Conservation (phyloP, 2,329 filamentous ascomycete genomes). For the Colletotrichum neosansevieriae region DNA sequence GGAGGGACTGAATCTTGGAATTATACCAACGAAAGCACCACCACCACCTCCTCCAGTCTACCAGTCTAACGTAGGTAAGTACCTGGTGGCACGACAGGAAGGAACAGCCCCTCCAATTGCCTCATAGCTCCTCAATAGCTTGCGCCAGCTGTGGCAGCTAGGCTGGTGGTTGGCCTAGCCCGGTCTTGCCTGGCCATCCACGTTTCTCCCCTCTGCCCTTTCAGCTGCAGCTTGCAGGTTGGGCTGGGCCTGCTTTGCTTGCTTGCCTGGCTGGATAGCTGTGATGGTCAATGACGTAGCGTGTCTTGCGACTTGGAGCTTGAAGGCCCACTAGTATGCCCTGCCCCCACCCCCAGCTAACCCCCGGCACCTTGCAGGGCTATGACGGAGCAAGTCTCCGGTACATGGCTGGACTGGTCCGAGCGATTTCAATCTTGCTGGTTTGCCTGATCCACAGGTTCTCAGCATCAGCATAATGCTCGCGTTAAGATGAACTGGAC, state of each 20-base stretch:
- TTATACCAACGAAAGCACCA: conserved; percentile 15
- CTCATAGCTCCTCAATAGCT: conserved; percentile 37
- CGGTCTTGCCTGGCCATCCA: conserved; percentile 3
- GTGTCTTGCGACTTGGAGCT: conserved; percentile 33
- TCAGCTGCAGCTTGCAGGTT: conserved; percentile 33
- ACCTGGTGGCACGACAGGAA: not conserved
- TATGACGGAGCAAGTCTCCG: conserved; percentile 37
- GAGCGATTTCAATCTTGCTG: not conserved
- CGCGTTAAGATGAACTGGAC: not conserved
- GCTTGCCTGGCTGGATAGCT: conserved; percentile 21
- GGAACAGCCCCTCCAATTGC: conserved; percentile 37
- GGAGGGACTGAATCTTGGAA: conserved; percentile 22
- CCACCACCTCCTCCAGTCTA: not conserved
- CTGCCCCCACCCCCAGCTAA: conserved; percentile 24
- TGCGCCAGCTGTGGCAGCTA: conserved; percentile 16
- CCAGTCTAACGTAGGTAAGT: not conserved
- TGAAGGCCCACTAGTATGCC: conserved; percentile 30
- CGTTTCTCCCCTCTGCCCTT: conserved; percentile 3
- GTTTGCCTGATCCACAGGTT: not conserved
- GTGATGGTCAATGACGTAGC: conserved; percentile 40
- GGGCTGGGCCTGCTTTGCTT: conserved; percentile 3
- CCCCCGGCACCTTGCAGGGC: conserved; percentile 27
- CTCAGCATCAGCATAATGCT: conserved; percentile 2
- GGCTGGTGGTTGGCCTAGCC: too few relatives aligned
- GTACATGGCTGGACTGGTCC: conserved; percentile 15